Evolutionary conservation across 805 yeast species (phyloP).

Genomic region (Candida ulmi): DNA sequence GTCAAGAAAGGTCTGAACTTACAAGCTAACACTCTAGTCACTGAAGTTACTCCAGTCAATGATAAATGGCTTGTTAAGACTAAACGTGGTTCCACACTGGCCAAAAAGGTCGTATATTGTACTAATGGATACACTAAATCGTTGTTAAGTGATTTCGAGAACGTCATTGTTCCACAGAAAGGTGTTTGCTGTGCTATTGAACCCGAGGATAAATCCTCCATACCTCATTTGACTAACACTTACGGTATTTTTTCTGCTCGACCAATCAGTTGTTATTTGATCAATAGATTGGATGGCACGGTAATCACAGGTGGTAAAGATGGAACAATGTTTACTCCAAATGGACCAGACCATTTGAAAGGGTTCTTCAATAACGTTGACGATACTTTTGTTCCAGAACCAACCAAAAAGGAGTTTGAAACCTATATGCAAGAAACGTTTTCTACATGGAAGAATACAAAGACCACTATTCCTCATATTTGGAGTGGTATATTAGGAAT

Average conservation of each 20-base stretch:
- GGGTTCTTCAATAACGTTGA: slow-evolving; percentile 28
- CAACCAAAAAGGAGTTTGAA: slow-evolving; percentile 19
- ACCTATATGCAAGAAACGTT: slow-evolving; percentile 27
- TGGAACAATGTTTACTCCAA: slow-evolving; percentile 4
- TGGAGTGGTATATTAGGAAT: slow-evolving; percentile 49
- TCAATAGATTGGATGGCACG: slow-evolving; percentile 34
- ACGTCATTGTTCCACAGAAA: slow-evolving; percentile 30
- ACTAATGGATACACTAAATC: slow-evolving; percentile 32
- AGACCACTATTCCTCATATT: slow-evolving; percentile 20
- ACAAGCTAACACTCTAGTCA: slow-evolving; percentile 37
- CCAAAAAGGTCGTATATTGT: slow-evolving; percentile 28
- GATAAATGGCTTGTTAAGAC: slow-evolving; percentile 30
- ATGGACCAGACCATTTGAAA: slow-evolving; percentile 10
- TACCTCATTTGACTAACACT: slow-evolving; percentile 32
- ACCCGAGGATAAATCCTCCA: slow-evolving; percentile 15
- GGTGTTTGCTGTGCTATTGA: slow-evolving; percentile 28
- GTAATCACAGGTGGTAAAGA: slow-evolving; percentile 30
- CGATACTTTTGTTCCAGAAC: slow-evolving; percentile 27
- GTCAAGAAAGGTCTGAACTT: slow-evolving; percentile 32
- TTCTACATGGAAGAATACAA: slow-evolving; percentile 27
- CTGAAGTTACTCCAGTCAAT: slow-evolving; percentile 16
- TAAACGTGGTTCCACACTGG: slow-evolving; percentile 22
- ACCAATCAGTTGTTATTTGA: slow-evolving; percentile 28
- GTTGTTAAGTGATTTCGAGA: slow-evolving; percentile 23
- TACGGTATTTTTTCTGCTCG: slow-evolving; percentile 25